Base-by-base conservation (phyloP, 2,329 filamentous ascomycete species). In the Gyromitra esculenta region DNA sequence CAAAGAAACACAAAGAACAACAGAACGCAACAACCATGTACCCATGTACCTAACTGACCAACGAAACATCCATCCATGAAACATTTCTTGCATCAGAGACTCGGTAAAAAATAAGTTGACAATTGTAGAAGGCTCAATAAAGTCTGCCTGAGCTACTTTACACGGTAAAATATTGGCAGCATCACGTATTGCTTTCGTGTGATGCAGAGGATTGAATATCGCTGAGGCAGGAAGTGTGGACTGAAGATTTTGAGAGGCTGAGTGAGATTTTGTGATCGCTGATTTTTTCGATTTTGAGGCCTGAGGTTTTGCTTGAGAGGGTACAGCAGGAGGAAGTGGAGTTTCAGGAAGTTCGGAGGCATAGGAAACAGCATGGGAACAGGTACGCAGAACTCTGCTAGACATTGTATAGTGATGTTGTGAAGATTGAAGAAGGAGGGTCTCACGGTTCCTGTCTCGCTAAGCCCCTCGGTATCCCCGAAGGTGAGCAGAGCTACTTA, bases 91-190 rank as follows among this genome's bases (percentile, higher is more conserved):
- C 8, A 52, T n/a, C 5, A 52, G 4, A 21, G n/a, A 39, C 35
- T 37, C 5, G 6, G 56, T 60, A 60, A 41, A 21, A 60, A 60
- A 60, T 18, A 60, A 6, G 35, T 60, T 37, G 15, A 60, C n/a
- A 11, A 41, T 60, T 15, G 56, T 60, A 18, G 31, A 39, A n/a
- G 13, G 13, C 4, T 60, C 35, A 60, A 60, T 60, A 60, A 60
- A 60, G 37, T 60, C 35, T 2, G 56, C 56, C 7, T 60, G 15
- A 18, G 35, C 15, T 4, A 60, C 7, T 21, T 60, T 41, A 21
- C 56, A 35, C 41, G 15, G 56, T 41, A 60, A 31, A n/a, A 60
- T 31, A 41, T 60, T 60, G 13, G 4, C 37, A 35, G 35, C 56
- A 11, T 41, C 2, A 7, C 13, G 35, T 4, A 41, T 39, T 41